These are phyloP conservation scores for Teunomyces atbi DNA, from an alignment of 805 yeast species.

Conservation along the genomic window DNA sequence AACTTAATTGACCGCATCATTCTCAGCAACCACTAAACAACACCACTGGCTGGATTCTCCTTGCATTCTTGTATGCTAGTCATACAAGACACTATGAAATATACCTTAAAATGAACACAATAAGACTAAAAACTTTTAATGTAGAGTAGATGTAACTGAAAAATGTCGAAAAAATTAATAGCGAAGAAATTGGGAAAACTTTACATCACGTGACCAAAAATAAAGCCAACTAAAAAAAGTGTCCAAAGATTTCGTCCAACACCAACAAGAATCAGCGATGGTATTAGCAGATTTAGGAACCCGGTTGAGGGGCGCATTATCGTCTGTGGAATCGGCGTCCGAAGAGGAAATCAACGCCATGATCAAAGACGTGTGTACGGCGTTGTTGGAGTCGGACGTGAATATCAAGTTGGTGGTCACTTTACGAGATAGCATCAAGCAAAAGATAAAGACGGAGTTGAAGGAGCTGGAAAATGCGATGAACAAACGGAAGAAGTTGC, in stretches of 20 bases:
- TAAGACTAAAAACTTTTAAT: background rate
- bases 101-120: background rate
- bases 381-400: constrained; percentile 91
- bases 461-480: constrained; percentile 51
- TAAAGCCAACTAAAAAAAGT: background rate
- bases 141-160: background rate
- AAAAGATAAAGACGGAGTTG: constrained; percentile 53
- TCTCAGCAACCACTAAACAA: background rate
- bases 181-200: background rate
- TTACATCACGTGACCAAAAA: background rate
- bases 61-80: constrained; percentile 2
- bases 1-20: constrained; percentile 11
- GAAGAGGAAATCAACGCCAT: constrained; percentile 44
- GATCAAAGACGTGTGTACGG: constrained; percentile 87
- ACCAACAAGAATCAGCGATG: constrained; percentile 20
- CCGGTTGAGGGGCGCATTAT: constrained; percentile 42
- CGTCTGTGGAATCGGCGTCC: constrained; percentile 40
- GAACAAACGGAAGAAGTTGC: constrained; percentile 75
- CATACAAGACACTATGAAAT: background rate
- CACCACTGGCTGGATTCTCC: background rate
- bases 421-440: constrained; percentile 59
- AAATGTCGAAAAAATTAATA: background rate
- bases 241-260: background rate
- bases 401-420: constrained; percentile 80
- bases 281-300: constrained; percentile 48